phyloP scores from a whole-genome alignment of 768 basidiomycete species.

The Podaxis pistillaris region DNA sequence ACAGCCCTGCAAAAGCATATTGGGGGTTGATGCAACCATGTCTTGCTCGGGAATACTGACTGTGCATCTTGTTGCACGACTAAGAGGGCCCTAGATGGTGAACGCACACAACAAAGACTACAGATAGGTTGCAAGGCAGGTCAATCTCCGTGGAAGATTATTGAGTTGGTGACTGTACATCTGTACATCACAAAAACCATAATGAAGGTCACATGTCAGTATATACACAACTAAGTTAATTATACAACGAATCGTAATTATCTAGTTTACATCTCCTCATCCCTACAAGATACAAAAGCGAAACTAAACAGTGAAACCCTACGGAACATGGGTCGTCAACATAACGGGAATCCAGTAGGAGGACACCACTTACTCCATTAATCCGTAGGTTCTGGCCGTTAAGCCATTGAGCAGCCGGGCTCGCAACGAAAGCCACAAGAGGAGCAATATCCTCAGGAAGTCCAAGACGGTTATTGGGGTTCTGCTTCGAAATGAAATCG shows the following conservation, averaged over 20 bases:
- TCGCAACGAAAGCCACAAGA: slow-evolving; percentile 51
- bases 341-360: neutral
- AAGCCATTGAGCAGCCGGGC: slow-evolving; percentile 53
- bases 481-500: slow-evolving; percentile 41
- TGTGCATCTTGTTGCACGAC: too few relatives aligned
- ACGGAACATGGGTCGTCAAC: neutral
- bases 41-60: too few relatives aligned
- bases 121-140: too few relatives aligned
- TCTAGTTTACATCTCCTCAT: neutral
- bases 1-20: too few relatives aligned
- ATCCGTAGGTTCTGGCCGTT: slow-evolving; percentile 57
- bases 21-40: too few relatives aligned
- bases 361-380: slow-evolving; percentile 46
- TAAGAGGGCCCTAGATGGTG: too few relatives aligned
- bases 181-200: too few relatives aligned
- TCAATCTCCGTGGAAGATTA: too few relatives aligned
- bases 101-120: too few relatives aligned
- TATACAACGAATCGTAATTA: neutral
- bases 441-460: slow-evolving; percentile 53
- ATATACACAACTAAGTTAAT: neutral
- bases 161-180: too few relatives aligned
- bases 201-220: too few relatives aligned
- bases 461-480: slow-evolving; percentile 46
- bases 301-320: slow-evolving; percentile 11
- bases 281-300: neutral